These are phyloP conservation scores for Misopates orontium DNA, from an alignment of 257 asterid genomes.

Conservation along the genomic window DNA sequence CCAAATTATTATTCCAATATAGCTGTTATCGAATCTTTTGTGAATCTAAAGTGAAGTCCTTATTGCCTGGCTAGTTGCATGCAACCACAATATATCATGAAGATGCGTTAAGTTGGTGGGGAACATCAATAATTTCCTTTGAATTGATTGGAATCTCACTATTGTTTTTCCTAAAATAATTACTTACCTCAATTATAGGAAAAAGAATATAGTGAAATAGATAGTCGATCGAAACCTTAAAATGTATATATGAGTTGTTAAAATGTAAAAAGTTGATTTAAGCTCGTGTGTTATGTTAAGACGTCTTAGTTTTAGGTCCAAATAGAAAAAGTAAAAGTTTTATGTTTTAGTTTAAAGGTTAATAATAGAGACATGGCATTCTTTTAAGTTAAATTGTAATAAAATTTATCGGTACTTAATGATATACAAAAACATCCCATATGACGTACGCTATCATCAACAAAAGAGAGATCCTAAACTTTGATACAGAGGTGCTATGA, in stretches of 20 bases:
- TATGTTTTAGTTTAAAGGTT: too few relatives aligned
- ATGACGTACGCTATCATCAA: too few relatives aligned
- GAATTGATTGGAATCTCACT: background rate
- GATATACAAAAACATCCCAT: too few relatives aligned
- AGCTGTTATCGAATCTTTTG: background rate
- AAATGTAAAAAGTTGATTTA: background rate
- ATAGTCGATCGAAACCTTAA: background rate
- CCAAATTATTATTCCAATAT: background rate
- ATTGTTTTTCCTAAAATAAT: background rate
- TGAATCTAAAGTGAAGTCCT: background rate
- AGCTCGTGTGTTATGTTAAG: too few relatives aligned
- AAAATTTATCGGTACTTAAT: too few relatives aligned
- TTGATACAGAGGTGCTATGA: too few relatives aligned
- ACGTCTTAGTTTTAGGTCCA: too few relatives aligned
- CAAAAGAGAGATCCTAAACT: too few relatives aligned
- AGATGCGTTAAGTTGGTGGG: constrained; percentile 1
- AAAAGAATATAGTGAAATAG: background rate
- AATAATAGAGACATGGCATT: too few relatives aligned
- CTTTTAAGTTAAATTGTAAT: too few relatives aligned
- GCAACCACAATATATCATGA: background rate
- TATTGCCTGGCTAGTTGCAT: background rate
- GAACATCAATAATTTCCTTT: background rate
- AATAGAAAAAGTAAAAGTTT: too few relatives aligned
- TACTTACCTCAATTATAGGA: too few relatives aligned
- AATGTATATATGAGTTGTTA: background rate